phyloP scores from a whole-genome alignment of 2,329 filamentous ascomycete species.

The Colletotrichum salicis region DNA sequence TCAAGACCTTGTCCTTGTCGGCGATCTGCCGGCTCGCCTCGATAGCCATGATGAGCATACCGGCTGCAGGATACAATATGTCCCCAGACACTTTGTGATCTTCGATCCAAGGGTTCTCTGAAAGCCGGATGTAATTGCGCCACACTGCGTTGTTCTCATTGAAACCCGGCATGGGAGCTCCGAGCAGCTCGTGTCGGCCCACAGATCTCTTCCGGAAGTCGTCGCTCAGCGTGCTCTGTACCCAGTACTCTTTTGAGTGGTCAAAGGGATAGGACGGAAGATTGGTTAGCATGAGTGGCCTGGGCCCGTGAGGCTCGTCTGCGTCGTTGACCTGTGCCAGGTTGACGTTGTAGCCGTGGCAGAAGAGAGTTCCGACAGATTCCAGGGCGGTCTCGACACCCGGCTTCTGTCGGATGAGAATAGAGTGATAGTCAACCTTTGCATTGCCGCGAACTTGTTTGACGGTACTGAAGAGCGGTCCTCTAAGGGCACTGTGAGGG shows the following conservation, averaged over 20 bases:
- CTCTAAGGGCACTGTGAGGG: conserved; percentile 60
- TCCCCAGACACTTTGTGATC: conserved; percentile 59
- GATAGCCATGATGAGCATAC: conserved; percentile 45
- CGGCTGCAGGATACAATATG: conserved; percentile 52
- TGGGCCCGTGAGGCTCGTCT: conserved; percentile 25
- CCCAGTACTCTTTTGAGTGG: conserved; percentile 39
- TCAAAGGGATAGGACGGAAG: conserved; percentile 40
- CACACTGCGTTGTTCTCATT: conserved; percentile 30
- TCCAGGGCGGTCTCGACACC: conserved; percentile 18
- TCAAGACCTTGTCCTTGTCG: conserved; percentile 7
- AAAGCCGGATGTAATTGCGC: conserved; percentile 38
- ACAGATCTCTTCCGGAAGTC: conserved; percentile 9
- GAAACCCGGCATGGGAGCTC: conserved; percentile 22
- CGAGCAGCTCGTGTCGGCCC: conserved; percentile 36
- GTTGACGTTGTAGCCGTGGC: conserved; percentile 18
- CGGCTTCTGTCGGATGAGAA: conserved; percentile 9
- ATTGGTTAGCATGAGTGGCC: conserved; percentile 33
- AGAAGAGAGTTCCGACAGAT: conserved; percentile 19
- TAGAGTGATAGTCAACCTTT: conserved; percentile 21
- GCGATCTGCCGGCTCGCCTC: conserved; percentile 36
- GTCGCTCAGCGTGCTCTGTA: conserved; percentile 35
- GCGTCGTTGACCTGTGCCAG: conserved; percentile 30
- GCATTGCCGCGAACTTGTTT: conserved; percentile 15
- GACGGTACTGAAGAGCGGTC: conserved; percentile 50
- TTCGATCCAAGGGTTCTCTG: conserved; percentile 56